Evolutionary conservation across 768 basidiomycete genomes (phyloP), one percentile per base, ranked within the genome.

Genomic region (Phaffia australis): DNA sequence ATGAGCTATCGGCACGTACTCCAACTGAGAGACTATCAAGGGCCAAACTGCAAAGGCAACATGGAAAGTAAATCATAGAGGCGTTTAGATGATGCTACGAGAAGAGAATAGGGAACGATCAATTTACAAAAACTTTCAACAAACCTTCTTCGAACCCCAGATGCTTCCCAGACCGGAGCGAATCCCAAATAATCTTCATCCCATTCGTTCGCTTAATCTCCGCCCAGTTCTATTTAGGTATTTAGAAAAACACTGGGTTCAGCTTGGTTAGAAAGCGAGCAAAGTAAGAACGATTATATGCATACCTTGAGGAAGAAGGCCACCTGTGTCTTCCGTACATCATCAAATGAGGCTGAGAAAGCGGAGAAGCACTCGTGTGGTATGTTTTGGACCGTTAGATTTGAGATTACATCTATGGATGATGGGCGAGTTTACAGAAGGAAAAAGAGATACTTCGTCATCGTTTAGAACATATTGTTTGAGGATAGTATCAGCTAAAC

Each of bases 351-450:
- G 6, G 86, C 86, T 6, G 87, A 85, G 77, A 93, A 91, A 0
- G 85, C 83, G 15, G 87, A 88, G 73, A 93, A 93, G 48, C 87
- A 84, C 74, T 93, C 89, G 70, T 86, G 85, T 1, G 87, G 85
- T 60, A 91, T 86, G 74, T 90, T 92, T 18, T 86, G 82, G 16
- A 87, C 82, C 0, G 84, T 85, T 55, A 93, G 81, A 0, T 84
- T 84, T 69, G 83, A 85, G 69, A 84, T 78, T 55, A 93, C 91
- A 74, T 90, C 67, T 63, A 51, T 3, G 21, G 7, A 47, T 9
- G 54, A 29, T 27, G 14, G 16, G 35, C 4, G 4, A 27, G 25
- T 23, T 4, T 25, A 29, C 27, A 51, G 7, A 21, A 4, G 3
- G 35, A 30, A n/a, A 60, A 18, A 18, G 18, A 5, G 6, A 18